These are phyloP conservation scores for Dothideomycetes sp. DNA, from an alignment of 2,329 filamentous ascomycete species.

Conservation along the genomic window DNA sequence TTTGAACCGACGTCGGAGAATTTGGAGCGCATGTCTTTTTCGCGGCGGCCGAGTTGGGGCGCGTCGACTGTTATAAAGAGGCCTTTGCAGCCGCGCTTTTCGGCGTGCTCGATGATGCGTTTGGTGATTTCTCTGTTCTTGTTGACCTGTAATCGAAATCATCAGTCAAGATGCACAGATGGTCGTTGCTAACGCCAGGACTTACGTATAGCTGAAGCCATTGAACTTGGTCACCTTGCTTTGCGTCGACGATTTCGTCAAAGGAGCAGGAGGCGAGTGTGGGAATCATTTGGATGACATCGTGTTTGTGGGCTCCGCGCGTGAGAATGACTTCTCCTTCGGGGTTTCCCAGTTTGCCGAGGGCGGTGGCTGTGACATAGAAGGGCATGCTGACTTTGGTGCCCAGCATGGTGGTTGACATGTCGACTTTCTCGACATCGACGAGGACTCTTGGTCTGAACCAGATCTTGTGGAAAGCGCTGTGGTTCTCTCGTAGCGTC, in stretches of 20 bases:
- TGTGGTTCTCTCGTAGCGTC: slow-evolving; percentile 93
- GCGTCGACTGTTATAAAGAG: slow-evolving; percentile 98
- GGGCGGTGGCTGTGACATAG: slow-evolving; percentile 91
- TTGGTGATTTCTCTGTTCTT: slow-evolving; percentile 86
- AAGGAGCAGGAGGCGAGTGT: slow-evolving; percentile 95
- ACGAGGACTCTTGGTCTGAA: slow-evolving; percentile 85
- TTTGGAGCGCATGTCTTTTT: slow-evolving; percentile 97
- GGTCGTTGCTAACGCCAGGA: background rate
- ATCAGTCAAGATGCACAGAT: too few species aligned
- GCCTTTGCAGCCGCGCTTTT: slow-evolving; percentile 82
- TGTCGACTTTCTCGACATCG: slow-evolving; percentile 80
- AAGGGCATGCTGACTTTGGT: slow-evolving; percentile 77
- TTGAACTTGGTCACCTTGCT: slow-evolving; percentile 70
- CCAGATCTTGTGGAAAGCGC: slow-evolving; percentile 94
- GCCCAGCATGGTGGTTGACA: slow-evolving; percentile 88
- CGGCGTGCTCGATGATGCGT: slow-evolving; percentile 83
- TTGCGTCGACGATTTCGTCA: slow-evolving; percentile 90
- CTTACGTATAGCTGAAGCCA: slow-evolving; percentile 84
- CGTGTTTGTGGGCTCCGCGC: slow-evolving; percentile 70
- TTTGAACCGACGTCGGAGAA: slow-evolving; percentile 62
- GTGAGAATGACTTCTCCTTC: slow-evolving; percentile 93
- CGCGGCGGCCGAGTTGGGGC: slow-evolving; percentile 83
- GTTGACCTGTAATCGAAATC: slow-evolving; percentile 49
- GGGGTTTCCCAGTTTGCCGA: slow-evolving; percentile 87
- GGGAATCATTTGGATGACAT: slow-evolving; percentile 96